phyloP scores from a whole-genome alignment of 371 early-diverging fungal species.

The Parasitella parasitica region DNA sequence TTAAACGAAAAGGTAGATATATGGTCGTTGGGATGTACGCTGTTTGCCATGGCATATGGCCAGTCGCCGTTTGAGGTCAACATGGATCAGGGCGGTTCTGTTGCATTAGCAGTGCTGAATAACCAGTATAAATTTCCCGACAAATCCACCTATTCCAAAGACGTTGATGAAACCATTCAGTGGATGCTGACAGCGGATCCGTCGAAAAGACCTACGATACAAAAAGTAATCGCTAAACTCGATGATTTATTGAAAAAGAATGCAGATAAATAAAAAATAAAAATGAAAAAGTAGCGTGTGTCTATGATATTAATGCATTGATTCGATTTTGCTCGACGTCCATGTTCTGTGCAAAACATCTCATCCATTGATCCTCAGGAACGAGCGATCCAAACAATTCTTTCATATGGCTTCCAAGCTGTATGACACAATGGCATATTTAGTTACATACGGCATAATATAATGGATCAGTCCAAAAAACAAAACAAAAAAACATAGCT shows the following conservation, averaged over 20 bases:
- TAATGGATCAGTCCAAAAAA: too few relatives aligned
- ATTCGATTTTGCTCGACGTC: conserved; percentile 20
- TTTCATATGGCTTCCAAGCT: conserved; percentile 45
- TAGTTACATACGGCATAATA: too few relatives aligned
- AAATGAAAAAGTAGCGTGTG: too few relatives aligned
- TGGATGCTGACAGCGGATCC: conserved; percentile 64
- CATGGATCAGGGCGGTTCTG: conserved; percentile 55
- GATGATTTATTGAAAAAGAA: background rate
- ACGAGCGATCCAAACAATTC: conserved; percentile 43
- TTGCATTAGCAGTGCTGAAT: conserved; percentile 64
- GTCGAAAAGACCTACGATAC: conserved; percentile 57
- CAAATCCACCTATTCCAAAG: conserved; percentile 44
- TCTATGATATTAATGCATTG: too few relatives aligned
- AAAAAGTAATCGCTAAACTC: conserved; percentile 5
- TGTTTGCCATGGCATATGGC: conserved; percentile 70
- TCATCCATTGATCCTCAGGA: conserved; percentile 43
- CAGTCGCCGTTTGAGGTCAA: conserved; percentile 69
- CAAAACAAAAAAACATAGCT: too few relatives aligned
- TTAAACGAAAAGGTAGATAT: conserved; percentile 69
- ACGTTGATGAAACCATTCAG: conserved; percentile 53
- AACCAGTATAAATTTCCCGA: conserved; percentile 56
- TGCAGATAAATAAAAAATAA: background rate
- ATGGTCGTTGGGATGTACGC: conserved; percentile 72
- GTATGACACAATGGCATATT: too few relatives aligned
- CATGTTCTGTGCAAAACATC: conserved; percentile 29